Evolutionary conservation across 2,329 filamentous ascomycete genomes (phyloP).

Genomic region (Hansfordia pulvinata): DNA sequence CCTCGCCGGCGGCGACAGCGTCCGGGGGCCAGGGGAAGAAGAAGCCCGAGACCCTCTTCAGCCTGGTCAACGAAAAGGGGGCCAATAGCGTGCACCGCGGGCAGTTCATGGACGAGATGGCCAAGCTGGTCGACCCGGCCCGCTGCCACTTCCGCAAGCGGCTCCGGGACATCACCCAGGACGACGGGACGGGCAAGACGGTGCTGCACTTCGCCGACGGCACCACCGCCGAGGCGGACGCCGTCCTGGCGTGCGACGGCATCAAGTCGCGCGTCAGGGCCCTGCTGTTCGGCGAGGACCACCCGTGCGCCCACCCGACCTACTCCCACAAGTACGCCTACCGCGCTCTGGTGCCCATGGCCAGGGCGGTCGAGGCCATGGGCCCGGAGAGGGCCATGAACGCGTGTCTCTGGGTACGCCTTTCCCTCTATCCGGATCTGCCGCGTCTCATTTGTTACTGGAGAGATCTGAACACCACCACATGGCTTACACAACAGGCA

Average conservation of each 20-base stretch:
- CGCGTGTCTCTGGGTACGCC: constrained; percentile 11
- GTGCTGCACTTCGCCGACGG: constrained; percentile 12
- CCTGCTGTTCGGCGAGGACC: constrained; percentile 26
- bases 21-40: not conserved
- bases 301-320: constrained; percentile 19
- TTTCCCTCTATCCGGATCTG: too few species aligned
- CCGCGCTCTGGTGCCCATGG: constrained; percentile 28
- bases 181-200: constrained; percentile 4
- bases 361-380: constrained; percentile 30
- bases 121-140: constrained; percentile 9
- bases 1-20: too few species aligned
- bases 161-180: constrained; percentile 15
- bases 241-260: constrained; percentile 43
- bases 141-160: constrained; percentile 13
- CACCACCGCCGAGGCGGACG: constrained; percentile 14
- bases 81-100: constrained; percentile 9
- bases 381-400: constrained; percentile 19
- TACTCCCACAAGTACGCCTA: constrained; percentile 46
- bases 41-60: not conserved
- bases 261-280: constrained; percentile 41
- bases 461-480: too few species aligned
- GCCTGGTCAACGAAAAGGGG: constrained; percentile 1
- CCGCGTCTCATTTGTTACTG: too few species aligned
- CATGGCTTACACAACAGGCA: too few species aligned
- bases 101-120: constrained; percentile 13